These are phyloP conservation scores for Senna siamea DNA, from an alignment of 306 rosid genomes.

Conservation along the genomic window DNA sequence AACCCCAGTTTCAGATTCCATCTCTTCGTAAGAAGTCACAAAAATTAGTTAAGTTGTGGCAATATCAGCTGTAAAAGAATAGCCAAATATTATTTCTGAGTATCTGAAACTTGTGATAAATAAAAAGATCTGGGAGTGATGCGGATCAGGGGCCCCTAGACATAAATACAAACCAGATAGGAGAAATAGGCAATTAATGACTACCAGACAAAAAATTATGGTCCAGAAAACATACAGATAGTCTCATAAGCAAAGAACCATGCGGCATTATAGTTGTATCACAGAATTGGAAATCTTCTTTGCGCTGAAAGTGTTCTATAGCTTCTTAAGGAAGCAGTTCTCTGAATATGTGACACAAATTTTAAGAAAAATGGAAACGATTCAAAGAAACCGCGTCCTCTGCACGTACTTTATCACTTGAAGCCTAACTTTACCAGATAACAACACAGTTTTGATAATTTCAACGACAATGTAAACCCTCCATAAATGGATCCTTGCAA, in stretches of 20 bases:
- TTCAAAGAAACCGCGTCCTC: slow-evolving; percentile 16
- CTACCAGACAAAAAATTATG: neutral
- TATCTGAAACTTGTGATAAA: slow-evolving; percentile 13
- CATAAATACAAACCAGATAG: neutral
- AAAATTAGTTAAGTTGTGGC: slow-evolving; percentile 12
- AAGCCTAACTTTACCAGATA: neutral
- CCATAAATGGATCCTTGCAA: neutral
- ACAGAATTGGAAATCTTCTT: slow-evolving; percentile 9
- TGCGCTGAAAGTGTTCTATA: neutral
- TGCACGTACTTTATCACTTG: neutral
- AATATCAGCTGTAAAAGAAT: slow-evolving; percentile 12
- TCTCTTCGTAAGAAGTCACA: slow-evolving; percentile 37
- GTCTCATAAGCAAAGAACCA: neutral
- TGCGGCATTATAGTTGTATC: neutral
- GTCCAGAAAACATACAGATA: slow-evolving; percentile 2
- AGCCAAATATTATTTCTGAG: neutral
- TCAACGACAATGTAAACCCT: neutral
- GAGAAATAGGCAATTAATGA: neutral
- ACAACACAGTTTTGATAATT: neutral
- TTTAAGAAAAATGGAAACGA: slow-evolving; percentile 4
- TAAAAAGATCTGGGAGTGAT: neutral
- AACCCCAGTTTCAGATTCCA: slow-evolving; percentile 79
- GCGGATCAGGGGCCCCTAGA: slow-evolving; percentile 19
- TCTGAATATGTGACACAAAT: neutral
- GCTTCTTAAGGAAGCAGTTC: neutral